Percentiles rank a stretch among this genome's conserved stretches.
These are phyloP conservation scores for Thuja plicata DNA, from an alignment of 83 land plant genomes.

Conservation along the genomic window DNA sequence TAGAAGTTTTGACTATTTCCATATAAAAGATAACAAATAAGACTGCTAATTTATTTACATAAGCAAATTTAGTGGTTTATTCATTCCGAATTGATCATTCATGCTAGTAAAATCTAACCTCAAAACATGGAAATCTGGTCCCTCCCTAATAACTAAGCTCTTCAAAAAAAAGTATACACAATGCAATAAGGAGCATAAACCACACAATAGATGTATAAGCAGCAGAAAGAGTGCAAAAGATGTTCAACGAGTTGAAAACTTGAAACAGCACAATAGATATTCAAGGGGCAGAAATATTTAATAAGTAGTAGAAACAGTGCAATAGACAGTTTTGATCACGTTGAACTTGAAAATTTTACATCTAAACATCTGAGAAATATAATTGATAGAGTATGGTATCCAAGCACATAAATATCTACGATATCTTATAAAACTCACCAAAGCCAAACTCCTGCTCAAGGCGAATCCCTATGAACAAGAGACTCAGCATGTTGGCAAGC, in stretches of 20 bases:
- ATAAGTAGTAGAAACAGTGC: not conserved
- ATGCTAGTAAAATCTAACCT: not conserved
- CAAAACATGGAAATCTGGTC: not conserved
- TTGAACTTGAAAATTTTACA: not conserved
- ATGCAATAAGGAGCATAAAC: not conserved
- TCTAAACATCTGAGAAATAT: not conserved
- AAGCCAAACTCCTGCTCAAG: slow-evolving; percentile 82
- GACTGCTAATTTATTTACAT: not conserved
- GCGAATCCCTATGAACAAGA: slow-evolving; percentile 68
- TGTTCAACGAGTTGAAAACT: too few species aligned
- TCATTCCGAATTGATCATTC: not conserved
- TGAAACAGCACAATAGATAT: not conserved
- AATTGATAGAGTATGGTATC: not conserved
- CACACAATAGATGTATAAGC: not conserved
- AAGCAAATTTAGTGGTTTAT: not conserved
- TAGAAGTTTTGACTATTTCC: not conserved
- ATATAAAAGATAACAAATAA: not conserved
- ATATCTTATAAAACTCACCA: slow-evolving; percentile 27
- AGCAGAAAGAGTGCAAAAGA: not conserved
- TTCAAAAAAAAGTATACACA: not conserved
- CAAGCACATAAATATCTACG: not conserved
- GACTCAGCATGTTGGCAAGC: slow-evolving; percentile 70
- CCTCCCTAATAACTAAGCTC: not conserved
- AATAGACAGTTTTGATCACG: not conserved
- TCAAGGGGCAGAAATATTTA: not conserved